These are phyloP conservation scores for Saccharomyces mikatae DNA, from an alignment of 805 yeast genomes.

Conservation along the genomic window DNA sequence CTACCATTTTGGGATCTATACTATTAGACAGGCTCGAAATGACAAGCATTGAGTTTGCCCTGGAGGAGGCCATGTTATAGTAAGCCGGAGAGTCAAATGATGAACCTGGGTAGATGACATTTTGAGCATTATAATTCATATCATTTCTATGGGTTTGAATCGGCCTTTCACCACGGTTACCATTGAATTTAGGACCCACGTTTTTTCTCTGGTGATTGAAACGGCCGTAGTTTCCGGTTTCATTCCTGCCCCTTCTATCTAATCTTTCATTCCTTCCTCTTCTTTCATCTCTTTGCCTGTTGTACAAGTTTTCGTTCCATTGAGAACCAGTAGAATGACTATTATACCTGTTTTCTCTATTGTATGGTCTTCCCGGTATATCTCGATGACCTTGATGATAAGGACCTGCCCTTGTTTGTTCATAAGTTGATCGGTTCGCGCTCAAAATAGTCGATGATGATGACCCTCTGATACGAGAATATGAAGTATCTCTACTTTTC, in stretches of 20 bases:
- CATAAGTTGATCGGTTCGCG: neutral
- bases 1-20: neutral
- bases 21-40: neutral
- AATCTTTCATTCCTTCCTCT: neutral
- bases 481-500: conserved; percentile 7
- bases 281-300: neutral
- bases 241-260: neutral
- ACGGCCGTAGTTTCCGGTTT: neutral
- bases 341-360: neutral
- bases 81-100: conserved; percentile 5
- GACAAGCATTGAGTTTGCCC: conserved; percentile 4
- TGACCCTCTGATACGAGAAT: neutral
- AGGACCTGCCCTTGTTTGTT: neutral
- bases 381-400: neutral
- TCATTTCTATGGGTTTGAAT: neutral
- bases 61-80: conserved; percentile 7
- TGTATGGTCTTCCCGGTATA: neutral
- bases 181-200: neutral
- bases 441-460: neutral
- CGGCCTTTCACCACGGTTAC: neutral
- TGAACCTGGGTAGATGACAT: neutral
- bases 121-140: neutral
- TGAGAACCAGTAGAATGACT: neutral
- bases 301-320: neutral
- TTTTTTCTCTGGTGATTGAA: neutral